Conservation (phyloP, 2,329 filamentous ascomycete genomes). For the Penicillium hesseltinei region DNA sequence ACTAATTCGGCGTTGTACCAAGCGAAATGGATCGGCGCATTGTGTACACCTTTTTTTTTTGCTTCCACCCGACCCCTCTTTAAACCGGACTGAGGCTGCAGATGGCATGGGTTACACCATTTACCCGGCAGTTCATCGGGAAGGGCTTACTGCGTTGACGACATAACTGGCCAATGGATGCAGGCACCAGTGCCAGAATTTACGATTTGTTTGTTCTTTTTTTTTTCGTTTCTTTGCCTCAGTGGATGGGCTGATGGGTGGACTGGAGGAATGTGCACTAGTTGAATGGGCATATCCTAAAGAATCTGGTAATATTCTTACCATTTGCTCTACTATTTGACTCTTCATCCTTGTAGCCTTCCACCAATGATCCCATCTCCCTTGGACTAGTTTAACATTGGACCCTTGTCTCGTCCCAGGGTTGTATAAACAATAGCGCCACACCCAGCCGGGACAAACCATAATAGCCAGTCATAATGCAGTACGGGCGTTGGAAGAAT, state of each 20-base stretch:
- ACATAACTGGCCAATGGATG: conserved; percentile 22
- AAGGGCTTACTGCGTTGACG: conserved; percentile 12
- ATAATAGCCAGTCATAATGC: neutral
- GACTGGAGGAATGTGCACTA: neutral
- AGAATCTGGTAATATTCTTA: neutral
- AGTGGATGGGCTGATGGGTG: neutral
- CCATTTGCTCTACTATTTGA: neutral
- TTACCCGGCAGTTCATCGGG: neutral
- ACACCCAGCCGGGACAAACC: neutral
- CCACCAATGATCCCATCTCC: neutral
- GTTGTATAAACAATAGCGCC: neutral
- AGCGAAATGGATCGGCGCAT: conserved; percentile 4
- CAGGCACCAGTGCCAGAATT: conserved; percentile 16
- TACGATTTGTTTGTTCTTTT: conserved; percentile 3
- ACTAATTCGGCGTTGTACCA: conserved; percentile 14
- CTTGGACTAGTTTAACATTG: neutral
- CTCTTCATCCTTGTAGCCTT: neutral
- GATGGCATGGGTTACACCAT: neutral
- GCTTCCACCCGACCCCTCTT: conserved; percentile 9
- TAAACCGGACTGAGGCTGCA: conserved; percentile 13
- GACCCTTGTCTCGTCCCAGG: neutral
- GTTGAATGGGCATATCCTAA: neutral
- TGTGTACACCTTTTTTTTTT: conserved; percentile 1
- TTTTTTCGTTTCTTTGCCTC: neutral
- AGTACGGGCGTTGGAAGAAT: neutral